Base-by-base conservation (phyloP, 768 basidiomycete genomes). In the Serpula lacrymans region DNA sequence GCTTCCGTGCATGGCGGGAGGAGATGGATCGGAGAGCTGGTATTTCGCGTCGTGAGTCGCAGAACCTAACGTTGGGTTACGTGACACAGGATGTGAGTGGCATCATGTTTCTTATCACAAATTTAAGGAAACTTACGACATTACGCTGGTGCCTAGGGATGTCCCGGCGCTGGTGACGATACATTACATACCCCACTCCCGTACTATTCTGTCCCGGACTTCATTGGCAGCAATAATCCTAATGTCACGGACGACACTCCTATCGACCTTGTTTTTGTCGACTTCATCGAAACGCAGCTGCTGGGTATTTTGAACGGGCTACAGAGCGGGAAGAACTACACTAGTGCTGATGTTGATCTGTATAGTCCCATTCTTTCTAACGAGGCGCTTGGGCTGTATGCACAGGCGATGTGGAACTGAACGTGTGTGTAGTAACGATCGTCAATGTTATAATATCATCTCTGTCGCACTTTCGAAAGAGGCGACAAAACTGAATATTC, bases 81-180 rank as follows among this genome's bases (percentile, higher is more conserved):
- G 85, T 89, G 17, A 89, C 88, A 4, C 50, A 59, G 1, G 85
- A 87, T 56, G 79, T 83, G 48, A 54, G 78, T 57, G 2, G 12
- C 32, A n/a, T 16, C 11, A 24, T 16, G 30, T 17, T 31, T 17
- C 12, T 26, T 49, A 20, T 24, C 12, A 23, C 20, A 30, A 29
- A 26, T 27, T n/a, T n/a, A n/a, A 18, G 5, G 13, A 2, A 4
- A 40, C 27, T 18, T 36, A n/a, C 23, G 8, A 4, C 11, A n/a
- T 10, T 27, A 11, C 33, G n/a, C 12, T 32, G 23, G 12, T 13
- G 44, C 28, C 0, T 40, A 80, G 84, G 64, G 75, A 2, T 89
- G 88, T 55, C 81, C 85, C 2, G 84, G 81, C 3, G 61, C 77
- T 7, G 89, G 88, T 2, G 88, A 91, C 54, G 89, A 91, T 50